phyloP scores from a whole-genome alignment of 116 monocot species.

The Dioscorea cayenensis region DNA sequence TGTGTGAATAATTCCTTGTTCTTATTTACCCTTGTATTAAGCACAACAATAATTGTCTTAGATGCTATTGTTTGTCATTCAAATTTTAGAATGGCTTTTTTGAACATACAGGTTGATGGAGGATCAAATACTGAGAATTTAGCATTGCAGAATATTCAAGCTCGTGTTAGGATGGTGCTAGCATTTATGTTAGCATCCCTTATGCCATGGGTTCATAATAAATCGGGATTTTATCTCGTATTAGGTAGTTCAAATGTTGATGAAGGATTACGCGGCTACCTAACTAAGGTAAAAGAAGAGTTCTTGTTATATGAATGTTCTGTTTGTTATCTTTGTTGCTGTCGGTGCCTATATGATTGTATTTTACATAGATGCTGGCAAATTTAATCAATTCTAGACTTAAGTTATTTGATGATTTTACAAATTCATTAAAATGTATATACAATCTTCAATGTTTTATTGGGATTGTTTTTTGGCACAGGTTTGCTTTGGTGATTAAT shows the following conservation, averaged over 20 bases:
- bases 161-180: conserved; percentile 93
- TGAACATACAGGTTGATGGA: conserved; percentile 78
- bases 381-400: no score
- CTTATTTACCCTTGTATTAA: neutral
- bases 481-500: no score
- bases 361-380: neutral
- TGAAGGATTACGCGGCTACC: conserved; percentile 97
- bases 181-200: conserved; percentile 99
- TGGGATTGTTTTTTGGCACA: no score
- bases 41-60: neutral
- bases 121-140: conserved; percentile 91
- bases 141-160: conserved; percentile 99
- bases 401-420: no score
- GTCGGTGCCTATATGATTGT: neutral
- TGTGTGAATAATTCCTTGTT: no score
- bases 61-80: no score
- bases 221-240: conserved; percentile 93
- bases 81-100: neutral
- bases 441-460: no score
- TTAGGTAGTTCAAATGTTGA: conserved; percentile 98
- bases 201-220: conserved; percentile 94
- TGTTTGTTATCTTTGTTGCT: neutral
- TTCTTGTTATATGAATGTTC: neutral
- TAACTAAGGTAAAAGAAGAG: conserved; percentile 75
- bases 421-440: no score